These are phyloP conservation scores for Aspergillaceae sp. DNA, from an alignment of 2,329 filamentous ascomycete genomes.

Conservation along the genomic window DNA sequence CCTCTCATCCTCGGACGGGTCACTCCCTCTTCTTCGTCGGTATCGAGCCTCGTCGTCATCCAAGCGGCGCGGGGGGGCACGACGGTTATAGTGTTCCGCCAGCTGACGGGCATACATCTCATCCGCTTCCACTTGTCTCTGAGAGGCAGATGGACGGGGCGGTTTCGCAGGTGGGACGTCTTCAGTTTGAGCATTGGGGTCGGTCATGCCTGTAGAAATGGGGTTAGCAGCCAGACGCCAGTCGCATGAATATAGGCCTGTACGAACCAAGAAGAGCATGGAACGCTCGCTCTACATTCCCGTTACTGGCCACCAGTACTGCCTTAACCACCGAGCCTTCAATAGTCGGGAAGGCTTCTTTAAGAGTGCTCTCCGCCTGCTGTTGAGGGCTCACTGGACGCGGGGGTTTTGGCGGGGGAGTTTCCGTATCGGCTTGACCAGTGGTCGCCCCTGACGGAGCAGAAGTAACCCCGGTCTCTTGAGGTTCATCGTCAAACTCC, in stretches of 20 bases:
- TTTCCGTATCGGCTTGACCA: slow-evolving; percentile 22
- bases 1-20: slow-evolving; percentile 52
- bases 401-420: slow-evolving; percentile 70
- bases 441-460: slow-evolving; percentile 15
- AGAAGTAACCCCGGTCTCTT: slow-evolving; percentile 32
- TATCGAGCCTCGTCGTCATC: slow-evolving; percentile 29
- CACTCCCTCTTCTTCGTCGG: slow-evolving; percentile 45
- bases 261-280: slow-evolving; percentile 75
- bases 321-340: slow-evolving; percentile 76
- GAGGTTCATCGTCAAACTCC: slow-evolving; percentile 50
- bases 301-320: slow-evolving; percentile 75
- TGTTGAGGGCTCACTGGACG: slow-evolving; percentile 72
- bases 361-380: slow-evolving; percentile 78
- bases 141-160: slow-evolving; percentile 62
- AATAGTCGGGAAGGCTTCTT: slow-evolving; percentile 85
- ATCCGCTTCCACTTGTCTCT: slow-evolving; percentile 80
- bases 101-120: slow-evolving; percentile 87
- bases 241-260: neutral
- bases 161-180: slow-evolving; percentile 63
- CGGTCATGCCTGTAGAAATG: slow-evolving; percentile 58
- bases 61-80: slow-evolving; percentile 23
- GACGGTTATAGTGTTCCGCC: slow-evolving; percentile 72
- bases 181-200: slow-evolving; percentile 61
- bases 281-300: slow-evolving; percentile 86
- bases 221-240: neutral